Conservation (phyloP, 768 basidiomycete species). For the Gelatoporia subvermispora region DNA sequence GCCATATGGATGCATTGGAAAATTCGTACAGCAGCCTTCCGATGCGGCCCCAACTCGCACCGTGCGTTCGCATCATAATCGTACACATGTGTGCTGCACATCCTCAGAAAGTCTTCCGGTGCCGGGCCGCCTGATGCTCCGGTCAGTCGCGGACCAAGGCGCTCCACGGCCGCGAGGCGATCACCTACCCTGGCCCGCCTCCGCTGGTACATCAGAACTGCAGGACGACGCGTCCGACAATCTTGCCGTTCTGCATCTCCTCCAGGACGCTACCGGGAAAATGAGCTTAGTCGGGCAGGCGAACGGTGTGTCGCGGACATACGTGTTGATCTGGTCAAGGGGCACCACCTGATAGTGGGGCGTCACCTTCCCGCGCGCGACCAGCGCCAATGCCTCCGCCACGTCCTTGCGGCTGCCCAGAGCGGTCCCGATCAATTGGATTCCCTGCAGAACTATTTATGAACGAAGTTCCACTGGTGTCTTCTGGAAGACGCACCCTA, state of each 20-base stretch:
- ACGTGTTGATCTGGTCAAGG: conserved; percentile 46
- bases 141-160: too few relatives aligned
- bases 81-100: too few relatives aligned
- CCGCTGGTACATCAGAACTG: conserved; percentile 7
- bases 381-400: conserved; percentile 68
- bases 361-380: conserved; percentile 60
- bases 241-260: conserved; percentile 28
- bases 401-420: conserved; percentile 73
- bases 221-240: conserved; percentile 45
- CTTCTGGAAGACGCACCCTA: conserved; percentile 17
- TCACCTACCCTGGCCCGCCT: too few relatives aligned
- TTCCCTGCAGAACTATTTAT: not conserved
- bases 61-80: too few relatives aligned
- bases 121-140: too few relatives aligned
- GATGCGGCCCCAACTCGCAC: too few relatives aligned
- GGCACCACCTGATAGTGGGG: conserved; percentile 41
- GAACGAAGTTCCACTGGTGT: not conserved
- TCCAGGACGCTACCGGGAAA: conserved; percentile 25
- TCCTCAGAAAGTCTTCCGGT: too few relatives aligned
- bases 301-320: conserved; percentile 17
- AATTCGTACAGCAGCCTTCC: too few relatives aligned
- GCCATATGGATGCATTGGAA: too few relatives aligned
- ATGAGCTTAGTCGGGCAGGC: not conserved
- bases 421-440: not conserved
- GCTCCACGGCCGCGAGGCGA: too few relatives aligned